phyloP scores from a whole-genome alignment of 176 grass and related monocot genomes.

The Echinochloa phyllopogon region DNA sequence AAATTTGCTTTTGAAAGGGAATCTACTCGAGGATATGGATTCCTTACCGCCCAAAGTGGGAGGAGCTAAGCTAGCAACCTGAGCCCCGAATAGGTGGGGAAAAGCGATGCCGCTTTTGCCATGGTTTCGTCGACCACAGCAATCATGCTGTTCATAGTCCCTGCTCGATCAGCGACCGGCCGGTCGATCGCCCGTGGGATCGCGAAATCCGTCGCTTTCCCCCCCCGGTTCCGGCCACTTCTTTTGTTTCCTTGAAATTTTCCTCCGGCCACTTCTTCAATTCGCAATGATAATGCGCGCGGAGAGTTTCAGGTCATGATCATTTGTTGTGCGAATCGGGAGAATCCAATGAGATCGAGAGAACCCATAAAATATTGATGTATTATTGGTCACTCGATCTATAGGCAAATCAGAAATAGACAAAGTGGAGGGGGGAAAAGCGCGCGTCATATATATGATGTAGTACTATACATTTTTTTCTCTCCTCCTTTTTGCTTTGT shows the following conservation, averaged over 20 bases:
- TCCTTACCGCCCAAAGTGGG: conserved; percentile 83
- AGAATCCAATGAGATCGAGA: conserved; percentile 29
- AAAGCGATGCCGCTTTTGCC: conserved; percentile 48
- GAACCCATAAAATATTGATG: conserved; percentile 45
- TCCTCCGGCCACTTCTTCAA: background rate
- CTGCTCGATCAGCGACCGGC: conserved; percentile 15
- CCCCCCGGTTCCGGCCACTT: conserved; percentile 10
- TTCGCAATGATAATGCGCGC: conserved; percentile 13
- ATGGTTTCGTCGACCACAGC: conserved; percentile 61
- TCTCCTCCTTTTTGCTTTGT: background rate
- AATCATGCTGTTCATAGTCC: conserved; percentile 63
- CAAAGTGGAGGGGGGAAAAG: conserved; percentile 17
- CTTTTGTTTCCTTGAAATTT: conserved; percentile 3
- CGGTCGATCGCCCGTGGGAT: conserved; percentile 33
- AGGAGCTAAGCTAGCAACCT: conserved; percentile 34
- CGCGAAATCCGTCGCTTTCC: conserved; percentile 30
- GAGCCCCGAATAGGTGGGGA: conserved; percentile 42
- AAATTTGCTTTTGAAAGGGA: conserved; percentile 34
- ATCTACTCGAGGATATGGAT: conserved; percentile 53
- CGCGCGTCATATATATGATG: background rate
- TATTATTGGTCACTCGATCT: conserved; percentile 54
- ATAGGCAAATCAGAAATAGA: conserved; percentile 36
- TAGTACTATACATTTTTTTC: background rate
- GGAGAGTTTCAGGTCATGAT: background rate
- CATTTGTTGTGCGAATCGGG: conserved; percentile 31